phyloP scores from a whole-genome alignment of 2,329 filamentous ascomycete genomes.

The Phaeophleospora eucalypticola region DNA sequence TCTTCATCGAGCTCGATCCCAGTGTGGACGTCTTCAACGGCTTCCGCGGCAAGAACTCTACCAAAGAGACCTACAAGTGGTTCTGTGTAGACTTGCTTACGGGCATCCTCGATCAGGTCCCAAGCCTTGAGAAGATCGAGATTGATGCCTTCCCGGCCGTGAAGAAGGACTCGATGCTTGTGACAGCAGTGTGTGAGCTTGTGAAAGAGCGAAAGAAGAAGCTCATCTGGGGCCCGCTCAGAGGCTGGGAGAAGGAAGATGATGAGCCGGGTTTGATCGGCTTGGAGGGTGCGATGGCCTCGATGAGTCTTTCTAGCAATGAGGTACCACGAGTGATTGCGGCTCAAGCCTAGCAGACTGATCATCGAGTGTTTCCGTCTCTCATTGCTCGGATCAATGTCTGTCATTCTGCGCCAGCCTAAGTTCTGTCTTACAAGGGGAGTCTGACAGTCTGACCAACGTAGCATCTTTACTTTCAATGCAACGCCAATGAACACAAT shows the following conservation, averaged over 20 bases:
- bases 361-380: neutral
- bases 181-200: constrained; percentile 56
- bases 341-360: neutral
- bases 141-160: constrained; percentile 68
- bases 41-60: constrained; percentile 51
- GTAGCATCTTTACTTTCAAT: too few relatives aligned
- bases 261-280: constrained; percentile 11
- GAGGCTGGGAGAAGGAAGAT: constrained; percentile 59
- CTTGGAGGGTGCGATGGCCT: constrained; percentile 14
- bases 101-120: constrained; percentile 55
- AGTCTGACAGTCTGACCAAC: neutral
- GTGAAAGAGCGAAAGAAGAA: constrained; percentile 47
- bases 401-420: too few relatives aligned
- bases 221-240: constrained; percentile 64
- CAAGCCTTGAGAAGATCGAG: constrained; percentile 56
- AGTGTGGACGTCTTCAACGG: constrained; percentile 61
- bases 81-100: constrained; percentile 59
- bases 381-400: too few relatives aligned
- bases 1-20: constrained; percentile 71
- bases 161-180: constrained; percentile 60
- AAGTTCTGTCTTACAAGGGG: too few relatives aligned
- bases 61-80: constrained; percentile 64
- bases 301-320: constrained; percentile 12
- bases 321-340: constrained; percentile 13
- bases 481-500: too few relatives aligned